Evolutionary conservation across 108 stramenopile species (phyloP).

Genomic region (Skeletonema marinoi): DNA sequence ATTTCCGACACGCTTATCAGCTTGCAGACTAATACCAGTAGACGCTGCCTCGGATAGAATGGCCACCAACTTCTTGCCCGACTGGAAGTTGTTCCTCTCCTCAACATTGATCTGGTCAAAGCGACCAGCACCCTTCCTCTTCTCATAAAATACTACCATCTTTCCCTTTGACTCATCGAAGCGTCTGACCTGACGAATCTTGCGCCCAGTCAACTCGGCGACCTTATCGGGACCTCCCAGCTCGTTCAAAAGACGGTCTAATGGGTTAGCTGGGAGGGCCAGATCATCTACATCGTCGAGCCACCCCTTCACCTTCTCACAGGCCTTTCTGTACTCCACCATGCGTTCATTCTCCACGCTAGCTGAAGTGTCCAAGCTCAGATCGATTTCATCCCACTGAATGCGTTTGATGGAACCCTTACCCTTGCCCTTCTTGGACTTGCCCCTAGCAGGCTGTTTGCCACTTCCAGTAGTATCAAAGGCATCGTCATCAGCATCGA

Average conservation of each 20-base stretch:
- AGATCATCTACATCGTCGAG: constrained; percentile 12
- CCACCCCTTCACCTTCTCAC: constrained; percentile 14
- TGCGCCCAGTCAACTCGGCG: constrained; percentile 68
- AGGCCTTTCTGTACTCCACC: constrained; percentile 9
- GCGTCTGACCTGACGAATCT: constrained; percentile 22
- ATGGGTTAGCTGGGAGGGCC: constrained; percentile 38
- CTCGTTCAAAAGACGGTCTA: constrained; percentile 53
- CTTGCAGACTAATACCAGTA: constrained; percentile 68
- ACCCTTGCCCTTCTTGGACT: neutral
- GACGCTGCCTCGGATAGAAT: constrained; percentile 80
- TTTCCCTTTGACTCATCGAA: constrained; percentile 15
- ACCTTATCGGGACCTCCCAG: constrained; percentile 44
- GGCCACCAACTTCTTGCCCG: constrained; percentile 66
- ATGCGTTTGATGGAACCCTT: neutral
- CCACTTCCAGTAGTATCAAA: neutral
- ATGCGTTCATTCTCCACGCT: constrained; percentile 3
- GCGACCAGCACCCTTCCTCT: constrained; percentile 35
- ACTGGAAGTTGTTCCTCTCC: constrained; percentile 67
- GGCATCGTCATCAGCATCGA: neutral
- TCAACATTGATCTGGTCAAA: constrained; percentile 64
- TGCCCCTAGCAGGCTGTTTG: neutral
- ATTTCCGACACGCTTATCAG: constrained; percentile 39
- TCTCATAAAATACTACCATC: constrained; percentile 40
- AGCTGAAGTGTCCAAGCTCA: neutral
- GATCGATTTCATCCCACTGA: constrained; percentile 9